Conservation (phyloP, 495 filamentous ascomycete genomes). For the Annulohypoxylon moriforme region DNA sequence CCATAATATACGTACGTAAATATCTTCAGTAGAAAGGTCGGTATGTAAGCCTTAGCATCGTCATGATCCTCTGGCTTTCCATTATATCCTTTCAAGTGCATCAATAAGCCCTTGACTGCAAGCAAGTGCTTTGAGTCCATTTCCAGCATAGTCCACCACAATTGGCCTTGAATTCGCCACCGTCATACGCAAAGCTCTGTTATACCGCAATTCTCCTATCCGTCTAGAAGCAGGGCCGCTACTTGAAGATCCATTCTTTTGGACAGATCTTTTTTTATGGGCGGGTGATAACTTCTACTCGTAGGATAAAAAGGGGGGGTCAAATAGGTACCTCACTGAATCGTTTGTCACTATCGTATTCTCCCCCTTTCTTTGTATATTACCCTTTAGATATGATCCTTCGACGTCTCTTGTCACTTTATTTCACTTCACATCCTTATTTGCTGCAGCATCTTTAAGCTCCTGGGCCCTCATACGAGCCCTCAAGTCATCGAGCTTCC, state of each 20-base stretch:
- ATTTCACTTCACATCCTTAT: not conserved
- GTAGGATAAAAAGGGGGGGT: not conserved
- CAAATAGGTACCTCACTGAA: too few species aligned
- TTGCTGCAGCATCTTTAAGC: not conserved
- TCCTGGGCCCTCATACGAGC: conserved; percentile 44
- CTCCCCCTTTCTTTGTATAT: not conserved
- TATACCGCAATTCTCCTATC: not conserved
- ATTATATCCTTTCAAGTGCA: not conserved
- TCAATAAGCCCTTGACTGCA: not conserved
- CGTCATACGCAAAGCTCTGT: not conserved
- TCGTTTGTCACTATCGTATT: not conserved
- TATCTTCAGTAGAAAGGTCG: not conserved
- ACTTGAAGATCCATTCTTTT: not conserved
- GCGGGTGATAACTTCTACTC: too few species aligned
- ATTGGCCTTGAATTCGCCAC: not conserved
- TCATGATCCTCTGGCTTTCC: not conserved
- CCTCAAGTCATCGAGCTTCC: conserved; percentile 51
- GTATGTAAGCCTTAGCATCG: not conserved
- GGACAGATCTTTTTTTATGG: not conserved
- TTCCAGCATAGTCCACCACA: not conserved
- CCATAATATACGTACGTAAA: not conserved
- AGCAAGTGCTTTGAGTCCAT: not conserved
- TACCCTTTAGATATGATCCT: too few species aligned
- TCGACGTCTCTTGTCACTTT: not conserved
- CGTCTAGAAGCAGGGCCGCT: not conserved